Evolutionary conservation across 2,329 filamentous ascomycete genomes (phyloP), one percentile per base, ranked within the genome.

Genomic region (Lachnellula subtilissima): DNA sequence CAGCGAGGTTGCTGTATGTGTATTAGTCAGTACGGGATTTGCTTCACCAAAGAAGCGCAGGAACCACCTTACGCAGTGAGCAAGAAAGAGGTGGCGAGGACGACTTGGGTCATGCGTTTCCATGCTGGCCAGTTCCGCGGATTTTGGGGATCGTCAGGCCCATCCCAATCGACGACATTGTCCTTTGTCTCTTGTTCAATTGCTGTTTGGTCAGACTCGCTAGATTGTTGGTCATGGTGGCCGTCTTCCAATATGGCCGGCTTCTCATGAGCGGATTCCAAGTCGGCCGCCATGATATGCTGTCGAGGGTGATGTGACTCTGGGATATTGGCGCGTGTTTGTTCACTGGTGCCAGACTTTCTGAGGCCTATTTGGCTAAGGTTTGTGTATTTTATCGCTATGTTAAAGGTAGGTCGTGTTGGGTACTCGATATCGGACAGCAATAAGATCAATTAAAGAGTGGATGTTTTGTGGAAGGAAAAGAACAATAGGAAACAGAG

Each of bases 61-160:
- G 60, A 59, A 52, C 37, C 55, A 40, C 51, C 55, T 53, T 59
- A 55, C 39, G 58, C 54, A 8, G 62, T 54, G 58, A 68, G 62
- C 42, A 65, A 70, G 28, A 72, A 64, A n/a, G 68, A 47, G 11
- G 66, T 68, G 15, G 71, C 61, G 7, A 67, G 61, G 11, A 64
- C 55, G 25, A 72, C 65, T 35, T 67, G 69, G 36, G 62, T 60
- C 62, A 65, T 66, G 57, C 70, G 69, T 46, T 58, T 64, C 47
- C 55, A 57, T 39, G 60, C 51, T n/a, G 66, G 58, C 59, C 59
- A 73, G 55, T 71, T 73, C 58, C 67, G 59, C 19, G 71, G 71
- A 53, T 72, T 71, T 49, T 61, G 62, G 6, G 65, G 65, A 58
- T 71, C 69, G 32, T 64, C 54, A 35, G 56, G 56, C 4, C 61